Base-by-base conservation (phyloP, 768 basidiomycete species). In the Cystobasidiopsis lactophilus region DNA sequence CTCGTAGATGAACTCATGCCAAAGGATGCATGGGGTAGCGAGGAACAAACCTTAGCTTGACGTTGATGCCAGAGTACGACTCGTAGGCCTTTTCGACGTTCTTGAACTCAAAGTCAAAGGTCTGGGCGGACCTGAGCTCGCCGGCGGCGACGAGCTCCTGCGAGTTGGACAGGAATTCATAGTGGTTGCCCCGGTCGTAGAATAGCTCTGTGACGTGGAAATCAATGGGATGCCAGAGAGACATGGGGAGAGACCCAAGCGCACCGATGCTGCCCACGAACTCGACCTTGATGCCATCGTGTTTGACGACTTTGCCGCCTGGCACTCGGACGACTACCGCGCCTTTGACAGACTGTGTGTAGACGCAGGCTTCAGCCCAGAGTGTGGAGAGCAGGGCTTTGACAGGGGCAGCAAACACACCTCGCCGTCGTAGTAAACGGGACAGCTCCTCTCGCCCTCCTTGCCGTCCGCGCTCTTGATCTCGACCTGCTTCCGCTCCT, bases 1-100 rank as follows among this genome's bases (percentile, higher is more conserved):
- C n/a, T 1, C n/a, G 13, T 1, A 5, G 18, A 29, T n/a, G 23
- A 4, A 38, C 3, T 31, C 39, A 48, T 19, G 41, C 5, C 51
- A 46, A 13, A 31, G 23, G 30, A n/a, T 7, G 29, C 44, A 19
- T 33, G 23, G 55, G 4, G 14, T 30, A 39, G 27, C 19, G 26
- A 10, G 21, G 19, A 1, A 5, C 43, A 66, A 58, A 88, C 89
- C 91, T 70, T 59, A 96, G 74, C 69, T 95, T 96, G 54, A 96
- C 93, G 61, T 96, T 98, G 65, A 95, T 96, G 4, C 93, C 93
- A 60, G 85, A 80, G 66, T 96, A 96, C 60, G 82, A 85, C 71
- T 96, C 91, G 59, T 83, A 96, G 66, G 95, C 88, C 71, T 98
- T 95, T 77, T 98, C 93, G 38, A 98, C 83, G 63, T 91, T 98